Evolutionary conservation across 2,329 filamentous ascomycete species (phyloP), one percentile per base, ranked within the genome.

Genomic region (Chaetothyriales sp.): DNA sequence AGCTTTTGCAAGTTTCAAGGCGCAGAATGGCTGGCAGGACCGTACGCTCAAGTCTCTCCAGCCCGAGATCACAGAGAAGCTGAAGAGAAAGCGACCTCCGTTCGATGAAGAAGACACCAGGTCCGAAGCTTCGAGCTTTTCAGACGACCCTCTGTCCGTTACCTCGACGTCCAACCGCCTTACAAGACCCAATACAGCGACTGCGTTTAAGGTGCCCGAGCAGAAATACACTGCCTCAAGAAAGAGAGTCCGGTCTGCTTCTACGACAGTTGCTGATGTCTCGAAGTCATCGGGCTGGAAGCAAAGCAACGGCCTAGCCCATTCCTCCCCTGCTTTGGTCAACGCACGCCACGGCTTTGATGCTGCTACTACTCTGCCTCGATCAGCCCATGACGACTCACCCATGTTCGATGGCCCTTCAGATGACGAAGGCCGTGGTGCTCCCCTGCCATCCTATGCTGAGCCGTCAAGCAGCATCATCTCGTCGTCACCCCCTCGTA

Each of bases 1-100:
- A 54, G 90, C 92, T 54, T 81, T 97, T 58, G 92, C 92, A 66
- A 92, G 94, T 69, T 92, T 95, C 78, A 97, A 97, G 73, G 89
- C 92, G 60, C 89, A 94, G 70, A 85, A 94, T 72, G 89, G 89
- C 66, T 94, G 89, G 83, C 85, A 95, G 70, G 86, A 92, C 68
- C 78, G 94, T 66, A 86, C 85, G 57, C 80, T 94, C 64, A 86
- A 89, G 66, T 82, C 77, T 56, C 87, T 95, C 70, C 88, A 94
- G 70, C 87, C 88, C 49, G 85, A 83, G 66, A 73, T 90, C 57
- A 84, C 90, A 65, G 80, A 89, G 65, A 80, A 90, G 69, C 76
- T 89, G 65, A 80, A 84, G 70, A 78, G 82, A 61, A 85, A 83
- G 70, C 78, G 85, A 61, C 75, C 82, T 51, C 73, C 74, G 58